These are phyloP conservation scores for Betula pendula DNA, from an alignment of 306 rosid genomes.

Conservation along the genomic window DNA sequence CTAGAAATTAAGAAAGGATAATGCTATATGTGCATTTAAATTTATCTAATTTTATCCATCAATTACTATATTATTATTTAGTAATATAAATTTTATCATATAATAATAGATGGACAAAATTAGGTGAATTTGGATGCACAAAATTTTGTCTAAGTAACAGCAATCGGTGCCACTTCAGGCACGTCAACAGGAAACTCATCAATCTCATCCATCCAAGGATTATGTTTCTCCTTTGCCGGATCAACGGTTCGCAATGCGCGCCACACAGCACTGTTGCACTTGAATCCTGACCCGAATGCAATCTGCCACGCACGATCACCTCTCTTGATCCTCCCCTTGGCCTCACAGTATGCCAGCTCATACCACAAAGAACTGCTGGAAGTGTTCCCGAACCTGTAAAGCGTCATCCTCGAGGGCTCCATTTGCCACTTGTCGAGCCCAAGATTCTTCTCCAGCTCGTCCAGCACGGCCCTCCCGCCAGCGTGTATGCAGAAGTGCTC, in stretches of 20 bases:
- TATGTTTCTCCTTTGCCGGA: neutral
- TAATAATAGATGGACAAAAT: too few relatives aligned
- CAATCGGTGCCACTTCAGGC: neutral
- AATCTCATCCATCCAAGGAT: conserved; percentile 9
- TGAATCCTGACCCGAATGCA: conserved; percentile 11
- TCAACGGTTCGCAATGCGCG: neutral
- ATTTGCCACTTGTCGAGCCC: neutral
- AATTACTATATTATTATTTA: too few relatives aligned
- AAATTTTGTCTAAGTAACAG: neutral
- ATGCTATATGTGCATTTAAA: too few relatives aligned
- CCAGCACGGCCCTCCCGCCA: neutral
- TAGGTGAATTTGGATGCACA: too few relatives aligned
- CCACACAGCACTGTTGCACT: conserved; percentile 9
- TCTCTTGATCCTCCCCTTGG: conserved; percentile 8
- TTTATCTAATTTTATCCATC: too few relatives aligned
- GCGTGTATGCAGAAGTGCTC: conserved; percentile 6
- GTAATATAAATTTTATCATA: too few relatives aligned
- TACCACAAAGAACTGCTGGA: conserved; percentile 5
- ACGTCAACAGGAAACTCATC: neutral
- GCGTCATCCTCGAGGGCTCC: conserved; percentile 11
- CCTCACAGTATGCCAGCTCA: conserved; percentile 4
- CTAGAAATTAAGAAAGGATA: too few relatives aligned
- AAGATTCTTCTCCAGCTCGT: neutral
- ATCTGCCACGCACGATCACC: neutral
- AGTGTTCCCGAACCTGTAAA: conserved; percentile 4